Evolutionary conservation across 1,284 basidiomycete species (phyloP).

Genomic region (Cryptococcus floricola): DNA sequence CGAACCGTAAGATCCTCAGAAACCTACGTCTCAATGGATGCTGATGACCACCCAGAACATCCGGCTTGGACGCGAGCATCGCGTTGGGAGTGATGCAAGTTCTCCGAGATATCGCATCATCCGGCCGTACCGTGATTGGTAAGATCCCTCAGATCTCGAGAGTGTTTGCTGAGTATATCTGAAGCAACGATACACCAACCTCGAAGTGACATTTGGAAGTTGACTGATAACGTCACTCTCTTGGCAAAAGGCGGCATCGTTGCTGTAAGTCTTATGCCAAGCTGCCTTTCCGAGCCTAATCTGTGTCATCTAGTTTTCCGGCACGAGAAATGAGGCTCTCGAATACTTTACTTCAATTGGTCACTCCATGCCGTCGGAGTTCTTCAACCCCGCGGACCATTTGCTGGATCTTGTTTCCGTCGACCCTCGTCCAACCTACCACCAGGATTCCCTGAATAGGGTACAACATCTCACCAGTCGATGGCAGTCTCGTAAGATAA

Average conservation of each 20-base stretch:
- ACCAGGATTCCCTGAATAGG: conserved; percentile 19
- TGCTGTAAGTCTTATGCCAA: conserved; percentile 28
- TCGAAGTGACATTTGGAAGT: conserved; percentile 53
- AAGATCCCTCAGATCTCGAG: conserved; percentile 1
- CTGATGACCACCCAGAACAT: conserved; percentile 25
- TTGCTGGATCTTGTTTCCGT: conserved; percentile 49
- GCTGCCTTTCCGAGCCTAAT: neutral
- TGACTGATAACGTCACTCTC: conserved; percentile 54
- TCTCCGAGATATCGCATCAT: conserved; percentile 53
- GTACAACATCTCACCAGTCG: conserved; percentile 20
- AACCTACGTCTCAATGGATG: neutral
- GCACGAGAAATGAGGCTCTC: conserved; percentile 33
- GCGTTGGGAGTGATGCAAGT: conserved; percentile 51
- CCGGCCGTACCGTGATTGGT: conserved; percentile 55
- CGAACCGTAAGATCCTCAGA: conserved; percentile 39
- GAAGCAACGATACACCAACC: conserved; percentile 56
- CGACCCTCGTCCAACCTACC: conserved; percentile 32
- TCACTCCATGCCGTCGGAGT: conserved; percentile 45
- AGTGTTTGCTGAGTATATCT: neutral
- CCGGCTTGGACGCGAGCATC: conserved; percentile 55
- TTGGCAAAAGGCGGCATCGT: conserved; percentile 54
- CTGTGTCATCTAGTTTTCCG: conserved; percentile 20
- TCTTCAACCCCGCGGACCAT: conserved; percentile 50
- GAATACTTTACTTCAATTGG: conserved; percentile 43
- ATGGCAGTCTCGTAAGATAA: conserved; percentile 12